phyloP scores from a whole-genome alignment of 2,329 filamentous ascomycete genomes.

The Beauveria sp. region DNA sequence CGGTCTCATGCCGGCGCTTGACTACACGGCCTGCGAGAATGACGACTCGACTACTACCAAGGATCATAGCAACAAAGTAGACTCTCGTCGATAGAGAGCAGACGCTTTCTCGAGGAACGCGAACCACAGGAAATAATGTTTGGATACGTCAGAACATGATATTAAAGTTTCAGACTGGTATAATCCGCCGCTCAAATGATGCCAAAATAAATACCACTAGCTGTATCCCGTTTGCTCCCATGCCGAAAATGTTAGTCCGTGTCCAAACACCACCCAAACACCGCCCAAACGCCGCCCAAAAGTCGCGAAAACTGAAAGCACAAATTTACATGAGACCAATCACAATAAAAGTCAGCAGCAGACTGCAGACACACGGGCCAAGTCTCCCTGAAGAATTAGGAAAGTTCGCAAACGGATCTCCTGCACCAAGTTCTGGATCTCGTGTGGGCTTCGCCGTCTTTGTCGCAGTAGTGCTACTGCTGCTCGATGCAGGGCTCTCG shows the following conservation, averaged over 20 bases:
- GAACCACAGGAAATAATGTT: too few species aligned
- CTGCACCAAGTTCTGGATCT: neutral
- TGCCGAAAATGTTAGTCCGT: neutral
- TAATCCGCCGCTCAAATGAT: neutral
- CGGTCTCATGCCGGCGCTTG: too few species aligned
- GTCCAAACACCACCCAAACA: neutral
- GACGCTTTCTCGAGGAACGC: neutral
- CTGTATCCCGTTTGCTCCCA: neutral
- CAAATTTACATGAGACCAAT: neutral
- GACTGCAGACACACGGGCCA: neutral
- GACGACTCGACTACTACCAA: too few species aligned
- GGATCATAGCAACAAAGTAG: too few species aligned
- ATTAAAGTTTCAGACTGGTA: neutral
- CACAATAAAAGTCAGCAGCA: neutral
- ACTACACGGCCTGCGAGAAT: too few species aligned
- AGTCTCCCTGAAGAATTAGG: neutral
- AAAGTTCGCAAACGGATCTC: constrained; percentile 5
- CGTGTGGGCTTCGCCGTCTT: neutral
- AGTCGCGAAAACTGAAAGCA: neutral
- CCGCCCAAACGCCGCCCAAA: neutral
- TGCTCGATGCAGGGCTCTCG: neutral
- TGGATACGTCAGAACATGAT: neutral
- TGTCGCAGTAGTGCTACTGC: neutral
- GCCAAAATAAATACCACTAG: neutral
- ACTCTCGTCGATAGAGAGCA: too few species aligned